Evolutionary conservation across 225 moss, liverwort and hornwort genomes (phyloP).

Genomic region (Asterella californica): DNA sequence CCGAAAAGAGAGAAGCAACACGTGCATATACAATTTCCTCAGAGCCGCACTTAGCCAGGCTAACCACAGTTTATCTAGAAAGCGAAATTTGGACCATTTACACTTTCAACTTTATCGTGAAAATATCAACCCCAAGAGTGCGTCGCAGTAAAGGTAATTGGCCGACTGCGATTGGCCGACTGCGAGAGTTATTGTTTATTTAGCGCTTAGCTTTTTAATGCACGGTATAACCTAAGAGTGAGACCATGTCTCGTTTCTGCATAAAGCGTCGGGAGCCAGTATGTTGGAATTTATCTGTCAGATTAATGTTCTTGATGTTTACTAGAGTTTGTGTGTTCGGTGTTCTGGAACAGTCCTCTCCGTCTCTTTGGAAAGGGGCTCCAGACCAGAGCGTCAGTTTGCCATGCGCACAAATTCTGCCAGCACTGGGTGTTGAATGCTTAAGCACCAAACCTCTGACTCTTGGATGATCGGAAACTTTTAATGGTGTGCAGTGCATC

Average conservation of each 20-base stretch:
- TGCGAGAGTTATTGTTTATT: not conserved
- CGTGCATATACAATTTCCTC: too few species aligned
- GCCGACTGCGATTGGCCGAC: not conserved
- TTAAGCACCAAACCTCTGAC: not conserved
- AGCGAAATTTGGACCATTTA: too few species aligned
- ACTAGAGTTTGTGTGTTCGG: not conserved
- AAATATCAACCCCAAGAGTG: not conserved
- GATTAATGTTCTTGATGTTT: not conserved
- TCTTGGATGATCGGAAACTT: not conserved
- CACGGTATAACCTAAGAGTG: not conserved
- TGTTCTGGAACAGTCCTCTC: not conserved
- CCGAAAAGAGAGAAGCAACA: too few species aligned
- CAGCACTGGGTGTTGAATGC: too few species aligned
- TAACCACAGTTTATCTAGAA: too few species aligned
- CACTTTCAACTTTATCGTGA: too few species aligned
- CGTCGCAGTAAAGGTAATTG: not conserved
- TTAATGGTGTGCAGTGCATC: slow-evolving; percentile 38
- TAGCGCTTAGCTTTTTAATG: not conserved
- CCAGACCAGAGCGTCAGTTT: not conserved
- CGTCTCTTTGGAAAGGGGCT: not conserved
- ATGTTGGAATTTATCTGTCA: not conserved
- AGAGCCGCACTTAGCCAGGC: too few species aligned
- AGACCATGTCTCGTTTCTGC: not conserved
- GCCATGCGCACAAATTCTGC: not conserved
- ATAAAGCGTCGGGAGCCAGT: not conserved